Percentiles rank a stretch among this genome's conserved stretches.
Conservation (phyloP, 495 filamentous ascomycete species). For the Amphirosellinia nigrospora region DNA sequence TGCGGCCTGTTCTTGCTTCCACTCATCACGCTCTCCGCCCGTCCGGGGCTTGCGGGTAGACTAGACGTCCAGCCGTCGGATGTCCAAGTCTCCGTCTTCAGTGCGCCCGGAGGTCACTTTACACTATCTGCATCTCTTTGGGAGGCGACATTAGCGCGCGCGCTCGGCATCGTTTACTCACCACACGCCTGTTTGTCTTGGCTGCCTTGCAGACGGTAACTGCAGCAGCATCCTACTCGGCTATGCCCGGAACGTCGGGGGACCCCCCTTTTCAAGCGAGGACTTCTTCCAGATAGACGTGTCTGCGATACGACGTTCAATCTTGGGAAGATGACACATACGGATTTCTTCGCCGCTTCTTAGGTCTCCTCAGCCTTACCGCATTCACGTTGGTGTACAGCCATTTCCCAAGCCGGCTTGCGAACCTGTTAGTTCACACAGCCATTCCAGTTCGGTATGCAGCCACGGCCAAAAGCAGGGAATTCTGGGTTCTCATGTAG, state of each 20-base stretch:
- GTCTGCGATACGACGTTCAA: constrained; percentile 38
- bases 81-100: background rate
- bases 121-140: constrained; percentile 4
- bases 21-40: constrained; percentile 28
- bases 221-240: constrained; percentile 33
- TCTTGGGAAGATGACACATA: constrained; percentile 28
- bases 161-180: constrained; percentile 37
- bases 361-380: constrained; percentile 40
- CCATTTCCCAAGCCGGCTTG: constrained; percentile 29
- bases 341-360: constrained; percentile 29
- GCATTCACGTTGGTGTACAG: constrained; percentile 28
- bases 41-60: constrained; percentile 18
- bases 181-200: constrained; percentile 31
- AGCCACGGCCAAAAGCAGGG: constrained; percentile 14
- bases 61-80: constrained; percentile 14
- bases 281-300: constrained; percentile 39
- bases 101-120: constrained; percentile 9
- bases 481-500: constrained; percentile 1
- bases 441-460: constrained; percentile 18
- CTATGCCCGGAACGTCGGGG: constrained; percentile 33
- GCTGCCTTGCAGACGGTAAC: constrained; percentile 33
- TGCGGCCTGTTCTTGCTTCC: constrained; percentile 22
- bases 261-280: constrained; percentile 35
- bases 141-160: constrained; percentile 5
- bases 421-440: constrained; percentile 22